Evolutionary conservation across 768 basidiomycete genomes (phyloP), one percentile per base, ranked within the genome.

Genomic region (Termitomyces sp.): DNA sequence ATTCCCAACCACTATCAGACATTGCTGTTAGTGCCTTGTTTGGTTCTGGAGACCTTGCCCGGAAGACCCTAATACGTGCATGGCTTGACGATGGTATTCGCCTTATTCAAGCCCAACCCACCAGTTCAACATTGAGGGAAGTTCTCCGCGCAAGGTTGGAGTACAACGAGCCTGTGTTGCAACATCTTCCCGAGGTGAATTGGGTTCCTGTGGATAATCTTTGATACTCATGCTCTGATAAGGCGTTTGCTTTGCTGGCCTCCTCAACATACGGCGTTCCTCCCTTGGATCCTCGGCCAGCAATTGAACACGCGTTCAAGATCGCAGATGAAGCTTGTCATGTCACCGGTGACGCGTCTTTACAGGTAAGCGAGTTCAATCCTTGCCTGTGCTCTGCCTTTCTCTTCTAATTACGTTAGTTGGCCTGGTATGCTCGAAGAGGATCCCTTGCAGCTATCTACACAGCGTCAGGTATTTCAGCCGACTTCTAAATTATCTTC

Each of bases 161-260:
- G 58, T 83, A 78, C 63, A 94, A 94, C 65, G 85, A 85, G 47
- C 81, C 87, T 14, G 88, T 87, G 8, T 68, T 93, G 37, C 64
- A 67, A 5, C 73, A 85, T 60, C 79, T 94, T 55, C 83, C 89
- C 3, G 88, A 91, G 74, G 91, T 89, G 34, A 27, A 33, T n/a
- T 37, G 24, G 3, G 16, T n/a, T 24, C 40, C 7, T 27, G 2
- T 34, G 20, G 5, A 24, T 39, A 2, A 22, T 18, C 10, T 37
- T 18, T 30, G 34, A 39, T 4, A 18, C 32, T 55, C 26, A 46
- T 32, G 0, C n/a, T 34, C 3, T 40, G 36, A 12, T n/a, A 51
- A 93, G 91, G 91, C 91, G 2, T 91, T 88, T 59, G 87, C 88
- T 0, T 68, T 89, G 8, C 73, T 93, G 20, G 79, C 83, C 1